These are phyloP conservation scores for Paecilomyces variotii DNA, from an alignment of 2,329 filamentous ascomycete species.

Conservation along the genomic window DNA sequence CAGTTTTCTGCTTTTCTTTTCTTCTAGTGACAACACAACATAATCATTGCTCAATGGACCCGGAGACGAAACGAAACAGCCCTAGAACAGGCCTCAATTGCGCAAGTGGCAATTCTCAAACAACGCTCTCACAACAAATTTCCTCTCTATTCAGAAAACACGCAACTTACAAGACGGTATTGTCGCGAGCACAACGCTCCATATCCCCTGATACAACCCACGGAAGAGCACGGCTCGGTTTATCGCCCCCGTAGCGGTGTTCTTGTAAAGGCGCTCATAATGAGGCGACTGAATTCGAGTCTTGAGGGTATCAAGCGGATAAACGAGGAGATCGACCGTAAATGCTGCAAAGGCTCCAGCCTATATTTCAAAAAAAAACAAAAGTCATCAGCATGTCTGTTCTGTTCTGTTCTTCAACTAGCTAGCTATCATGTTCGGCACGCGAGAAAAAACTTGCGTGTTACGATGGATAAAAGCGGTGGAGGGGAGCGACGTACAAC, in stretches of 20 bases:
- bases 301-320: slow-evolving; percentile 84
- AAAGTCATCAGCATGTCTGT: background rate
- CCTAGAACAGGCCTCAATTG: background rate
- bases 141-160: background rate
- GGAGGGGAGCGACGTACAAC: slow-evolving; percentile 35
- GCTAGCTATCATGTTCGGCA: background rate
- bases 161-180: slow-evolving; percentile 63
- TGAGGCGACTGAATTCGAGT: slow-evolving; percentile 74
- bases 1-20: background rate
- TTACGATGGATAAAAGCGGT: background rate
- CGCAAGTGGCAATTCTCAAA: background rate
- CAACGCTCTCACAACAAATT: background rate
- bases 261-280: slow-evolving; percentile 59
- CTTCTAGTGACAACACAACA: background rate
- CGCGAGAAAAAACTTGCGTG: background rate
- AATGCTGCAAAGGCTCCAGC: slow-evolving; percentile 81
- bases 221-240: slow-evolving; percentile 53
- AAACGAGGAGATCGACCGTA: slow-evolving; percentile 75
- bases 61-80: background rate
- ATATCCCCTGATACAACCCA: slow-evolving; percentile 80
- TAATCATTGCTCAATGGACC: background rate
- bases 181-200: slow-evolving; percentile 75
- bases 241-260: slow-evolving; percentile 47
- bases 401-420: background rate
- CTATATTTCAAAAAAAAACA: slow-evolving; percentile 37